phyloP scores from a whole-genome alignment of 2,329 filamentous ascomycete species.

The Aspergillus luchuensis region DNA sequence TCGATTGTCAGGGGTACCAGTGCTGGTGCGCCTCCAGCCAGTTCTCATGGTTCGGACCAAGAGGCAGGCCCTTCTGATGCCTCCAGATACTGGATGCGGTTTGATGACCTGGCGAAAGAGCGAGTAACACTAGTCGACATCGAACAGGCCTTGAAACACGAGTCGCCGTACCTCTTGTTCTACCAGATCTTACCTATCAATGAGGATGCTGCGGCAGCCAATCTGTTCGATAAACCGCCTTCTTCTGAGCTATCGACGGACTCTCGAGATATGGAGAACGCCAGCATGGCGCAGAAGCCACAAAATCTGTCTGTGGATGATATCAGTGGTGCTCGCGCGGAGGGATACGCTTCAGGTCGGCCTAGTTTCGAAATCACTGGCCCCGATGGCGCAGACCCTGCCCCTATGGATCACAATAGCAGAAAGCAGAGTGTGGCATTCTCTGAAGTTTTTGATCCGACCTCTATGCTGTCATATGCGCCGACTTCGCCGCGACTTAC shows the following conservation, averaged over 20 bases:
- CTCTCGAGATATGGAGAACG: slow-evolving; percentile 25
- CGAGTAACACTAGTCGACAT: slow-evolving; percentile 78
- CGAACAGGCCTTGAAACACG: slow-evolving; percentile 73
- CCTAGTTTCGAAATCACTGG: slow-evolving; percentile 44
- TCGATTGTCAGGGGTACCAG: slow-evolving; percentile 75
- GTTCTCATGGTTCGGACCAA: slow-evolving; percentile 27
- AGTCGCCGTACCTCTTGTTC: slow-evolving; percentile 92
- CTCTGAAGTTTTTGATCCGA: slow-evolving; percentile 24
- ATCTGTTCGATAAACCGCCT: slow-evolving; percentile 36
- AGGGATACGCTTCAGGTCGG: slow-evolving; percentile 31
- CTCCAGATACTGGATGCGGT: slow-evolving; percentile 81
- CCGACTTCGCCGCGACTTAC: slow-evolving; percentile 29
- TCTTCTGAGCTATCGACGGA: slow-evolving; percentile 32
- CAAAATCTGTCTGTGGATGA: slow-evolving; percentile 20
- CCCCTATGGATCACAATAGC: slow-evolving; percentile 19
- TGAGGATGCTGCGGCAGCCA: slow-evolving; percentile 55
- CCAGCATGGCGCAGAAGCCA: slow-evolving; percentile 23
- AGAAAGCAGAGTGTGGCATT: slow-evolving; percentile 34
- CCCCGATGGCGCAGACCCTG: slow-evolving; percentile 27
- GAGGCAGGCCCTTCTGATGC: slow-evolving; percentile 52
- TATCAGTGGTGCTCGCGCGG: slow-evolving; percentile 23
- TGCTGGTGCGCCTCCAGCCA: slow-evolving; percentile 36
- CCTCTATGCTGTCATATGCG: slow-evolving; percentile 25
- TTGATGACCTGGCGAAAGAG: slow-evolving; percentile 78
- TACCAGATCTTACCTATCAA: slow-evolving; percentile 91